Evolutionary conservation across 805 yeast genomes (phyloP), one percentile per base, ranked within the genome.

Genomic region (Metschnikowia peoriensis): DNA sequence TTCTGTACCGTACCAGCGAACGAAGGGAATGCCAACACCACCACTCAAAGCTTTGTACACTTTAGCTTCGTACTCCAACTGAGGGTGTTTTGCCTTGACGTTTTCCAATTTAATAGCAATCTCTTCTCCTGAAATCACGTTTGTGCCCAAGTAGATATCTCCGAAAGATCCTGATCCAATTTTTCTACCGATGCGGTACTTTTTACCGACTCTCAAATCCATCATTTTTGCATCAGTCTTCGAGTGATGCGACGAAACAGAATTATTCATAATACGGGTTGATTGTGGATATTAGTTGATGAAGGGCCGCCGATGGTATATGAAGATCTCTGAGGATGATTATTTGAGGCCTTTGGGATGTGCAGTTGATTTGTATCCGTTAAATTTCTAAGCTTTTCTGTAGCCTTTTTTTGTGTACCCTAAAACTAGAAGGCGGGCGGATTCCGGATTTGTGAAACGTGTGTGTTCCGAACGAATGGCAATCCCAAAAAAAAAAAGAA

Each of bases 101-200:
- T 88, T 86, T 68, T 93, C 99, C 57, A 93, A 78, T 70, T 93
- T 93, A 77, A 93, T 93, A 60, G 98, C 99, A 49, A 94, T 97
- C 70, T 93, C 97, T 70, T 94, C 98, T 41, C 98, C 97, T 41
- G 96, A 88, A 46, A 93, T 89, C 69, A 94, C 84, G 72, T 93
- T 94, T 28, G 96, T 89, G 11, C 97, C 89, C 59, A 91, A 79
- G 71, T 94, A 94, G 62, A 93, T 94, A 68, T 94, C 99, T 54
- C 99, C 99, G 70, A 93, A 93, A 10, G 97, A 92, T 16, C 99
- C 99, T 40, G 94, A 85, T 17, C 99, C 99, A 64, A 93, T 93
- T 72, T 92, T 92, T 55, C 97, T 86, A 39, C 97, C 97, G 64
- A 92, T 86, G 51, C 97, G 83, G 73, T 85, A 92, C 73, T 92